Base-by-base conservation (phyloP, 345 rosid genomes). In the Euphorbia peplus region DNA sequence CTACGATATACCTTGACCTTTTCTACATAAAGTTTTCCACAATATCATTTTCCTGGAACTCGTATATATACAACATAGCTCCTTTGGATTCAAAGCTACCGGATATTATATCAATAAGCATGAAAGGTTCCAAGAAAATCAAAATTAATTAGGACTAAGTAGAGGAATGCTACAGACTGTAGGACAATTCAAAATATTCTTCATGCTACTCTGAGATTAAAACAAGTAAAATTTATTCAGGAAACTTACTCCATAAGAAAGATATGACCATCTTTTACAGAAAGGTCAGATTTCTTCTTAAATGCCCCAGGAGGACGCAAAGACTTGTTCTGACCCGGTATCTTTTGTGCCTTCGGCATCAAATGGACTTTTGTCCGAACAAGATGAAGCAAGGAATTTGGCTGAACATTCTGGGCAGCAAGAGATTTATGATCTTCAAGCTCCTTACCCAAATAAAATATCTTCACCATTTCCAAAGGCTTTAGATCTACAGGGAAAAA, bases 251-350 rank as follows among this genome's bases (percentile, higher is more conserved):
- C 99, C 99, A 90, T 88, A 35, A 91, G 81, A 81, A 95, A 82
- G 64, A 91, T 85, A 61, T 91, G 99, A 68, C 99, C 98, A 83
- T 95, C 99, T 86, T 90, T 95, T 66, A 86, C 86, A 71, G 93
- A 95, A 46, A 95, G 93, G 76, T 95, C 99, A 41, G 97, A 88
- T 83, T 95, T 95, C 90, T 90, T 95, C 91, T 95, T 95, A 84
- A 95, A 95, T 55, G 99, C 99, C 53, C 98, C 99, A 3, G 97
- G 99, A 78, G 99, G 99, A 65, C 95, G 81, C 77, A 91, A 76
- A 58, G 97, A 83, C 80, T 87, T 95, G 75, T 90, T 91, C 76
- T 91, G 98, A 29, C 96, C 87, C 1, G 96, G 99, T 71, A 91
- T 85, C 82, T 83, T 90, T 74, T 90, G 97, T 29, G 98, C 96